These are phyloP conservation scores for Hypoxylon fuscum DNA, from an alignment of 495 filamentous ascomycete species.

Conservation along the genomic window DNA sequence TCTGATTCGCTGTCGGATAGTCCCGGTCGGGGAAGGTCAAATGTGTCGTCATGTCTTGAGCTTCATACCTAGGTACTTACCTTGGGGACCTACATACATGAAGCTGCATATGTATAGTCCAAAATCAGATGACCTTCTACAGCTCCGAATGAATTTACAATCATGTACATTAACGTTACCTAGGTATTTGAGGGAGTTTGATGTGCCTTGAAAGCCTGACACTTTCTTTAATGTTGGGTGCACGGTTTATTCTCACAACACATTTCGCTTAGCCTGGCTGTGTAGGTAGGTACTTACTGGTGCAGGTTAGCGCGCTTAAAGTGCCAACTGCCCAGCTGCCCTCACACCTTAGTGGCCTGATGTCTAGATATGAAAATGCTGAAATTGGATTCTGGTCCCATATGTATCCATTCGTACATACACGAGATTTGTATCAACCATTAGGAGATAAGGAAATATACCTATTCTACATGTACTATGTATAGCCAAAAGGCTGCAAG, in stretches of 20 bases:
- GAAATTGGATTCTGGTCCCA: neutral
- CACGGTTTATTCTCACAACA: too few relatives aligned
- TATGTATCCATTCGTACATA: neutral
- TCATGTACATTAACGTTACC: too few relatives aligned
- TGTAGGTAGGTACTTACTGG: too few relatives aligned
- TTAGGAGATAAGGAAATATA: neutral
- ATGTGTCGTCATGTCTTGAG: slow-evolving; percentile 23
- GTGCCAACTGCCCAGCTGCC: neutral
- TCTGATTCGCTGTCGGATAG: slow-evolving; percentile 25
- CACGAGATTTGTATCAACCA: neutral
- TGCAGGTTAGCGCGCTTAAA: neutral
- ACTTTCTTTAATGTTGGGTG: too few relatives aligned
- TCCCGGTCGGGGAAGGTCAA: slow-evolving; percentile 6
- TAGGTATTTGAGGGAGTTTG: too few relatives aligned
- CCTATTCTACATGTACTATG: neutral
- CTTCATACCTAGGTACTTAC: slow-evolving; percentile 1
- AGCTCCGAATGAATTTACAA: too few relatives aligned
- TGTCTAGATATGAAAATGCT: neutral
- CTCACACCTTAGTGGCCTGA: neutral
- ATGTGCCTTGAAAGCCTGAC: too few relatives aligned
- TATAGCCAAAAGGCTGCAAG: neutral
- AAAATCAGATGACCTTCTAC: too few relatives aligned
- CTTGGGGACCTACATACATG: too few relatives aligned
- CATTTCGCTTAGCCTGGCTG: too few relatives aligned
- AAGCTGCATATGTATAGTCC: slow-evolving; percentile 1